Evolutionary conservation across 225 moss, liverwort and hornwort species (phyloP).

Genomic region (Antitrichia curtipendula): DNA sequence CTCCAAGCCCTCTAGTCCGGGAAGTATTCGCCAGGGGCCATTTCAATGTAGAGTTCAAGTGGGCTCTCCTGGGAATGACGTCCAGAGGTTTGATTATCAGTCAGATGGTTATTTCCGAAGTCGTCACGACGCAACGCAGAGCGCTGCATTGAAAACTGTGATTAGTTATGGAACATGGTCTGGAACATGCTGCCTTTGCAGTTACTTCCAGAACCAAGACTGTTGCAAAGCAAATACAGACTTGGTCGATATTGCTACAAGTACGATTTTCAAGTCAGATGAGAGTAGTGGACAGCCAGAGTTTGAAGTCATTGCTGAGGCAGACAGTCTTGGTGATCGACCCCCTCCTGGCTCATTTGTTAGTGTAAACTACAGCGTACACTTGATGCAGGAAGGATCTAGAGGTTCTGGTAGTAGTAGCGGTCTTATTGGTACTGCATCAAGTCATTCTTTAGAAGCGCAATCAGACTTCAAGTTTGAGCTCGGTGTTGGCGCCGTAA

Average conservation of each 20-base stretch:
- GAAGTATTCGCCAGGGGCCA: conserved; percentile 37
- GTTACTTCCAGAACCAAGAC: conserved; percentile 13
- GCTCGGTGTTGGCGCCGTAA: conserved; percentile 68
- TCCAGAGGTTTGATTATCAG: conserved; percentile 1
- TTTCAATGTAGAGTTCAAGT: conserved; percentile 56
- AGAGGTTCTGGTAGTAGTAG: neutral
- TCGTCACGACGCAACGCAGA: conserved; percentile 79
- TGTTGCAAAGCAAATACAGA: conserved; percentile 11
- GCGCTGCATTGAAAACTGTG: conserved; percentile 65
- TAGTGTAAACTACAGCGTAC: conserved; percentile 48
- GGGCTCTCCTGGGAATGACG: conserved; percentile 16
- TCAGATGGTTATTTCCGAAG: conserved; percentile 70
- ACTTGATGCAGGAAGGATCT: conserved; percentile 18
- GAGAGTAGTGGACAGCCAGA: conserved; percentile 8
- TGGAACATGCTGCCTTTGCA: conserved; percentile 32
- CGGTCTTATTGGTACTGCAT: neutral
- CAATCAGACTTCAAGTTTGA: conserved; percentile 75
- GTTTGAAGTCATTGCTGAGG: conserved; percentile 20
- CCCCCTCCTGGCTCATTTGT: conserved; percentile 70
- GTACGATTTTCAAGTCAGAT: conserved; percentile 6
- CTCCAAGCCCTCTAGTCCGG: conserved; percentile 7
- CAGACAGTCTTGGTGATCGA: conserved; percentile 19
- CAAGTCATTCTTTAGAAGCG: conserved; percentile 27
- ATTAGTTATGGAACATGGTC: conserved; percentile 55
- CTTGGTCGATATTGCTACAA: neutral